Evolutionary conservation across 2,329 filamentous ascomycete species (phyloP), one percentile per base, ranked within the genome.

Genomic region (Calycina herbarum): DNA sequence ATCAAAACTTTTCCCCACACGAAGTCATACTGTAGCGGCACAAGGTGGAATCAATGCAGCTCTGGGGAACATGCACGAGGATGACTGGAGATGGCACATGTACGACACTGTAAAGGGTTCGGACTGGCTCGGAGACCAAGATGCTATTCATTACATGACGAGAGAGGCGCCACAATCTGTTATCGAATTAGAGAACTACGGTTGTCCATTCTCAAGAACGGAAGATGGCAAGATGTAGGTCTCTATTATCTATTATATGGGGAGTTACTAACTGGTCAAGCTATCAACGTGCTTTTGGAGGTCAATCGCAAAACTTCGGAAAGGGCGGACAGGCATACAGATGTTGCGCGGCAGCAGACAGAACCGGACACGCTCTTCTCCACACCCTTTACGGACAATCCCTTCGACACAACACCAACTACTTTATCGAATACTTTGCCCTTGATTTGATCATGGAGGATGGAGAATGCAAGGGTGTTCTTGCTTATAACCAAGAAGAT

Each of bases 11-110:
- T 94, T 94, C 83, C 92, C 92, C 60, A 95, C 92, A 62, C 85
- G 92, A 84, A 90, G 86, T 78, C 92, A 95, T 80, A 95, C 92
- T 8, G 92, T 95, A 74, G 92, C 92, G 66, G 88, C 88, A 51
- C 88, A 90, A 79, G 92, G 92, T 77, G 92, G 92, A 76, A 94
- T 95, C 84, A 95, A 95, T 79, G 92, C 92, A 64, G 92, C 92
- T 61, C 85, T 95, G 64, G 92, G 92, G 77, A 97, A 96, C 83
- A 97, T 97, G 94, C 93, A 97, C 85, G 88, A 94, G 83, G 94
- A 97, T 76, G 93, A 97, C 82, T 97, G 94, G 94, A 89, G 93
- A 84, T 97, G 94, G 94, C 94, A 97, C 82, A 97, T 97, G 94
- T 97, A 97, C 84, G 94, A 97, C 80, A 97, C 94, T 56, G 94